These are phyloP conservation scores for Suhomyces choctaworum DNA, from an alignment of 1,139 yeast species.

Conservation along the genomic window DNA sequence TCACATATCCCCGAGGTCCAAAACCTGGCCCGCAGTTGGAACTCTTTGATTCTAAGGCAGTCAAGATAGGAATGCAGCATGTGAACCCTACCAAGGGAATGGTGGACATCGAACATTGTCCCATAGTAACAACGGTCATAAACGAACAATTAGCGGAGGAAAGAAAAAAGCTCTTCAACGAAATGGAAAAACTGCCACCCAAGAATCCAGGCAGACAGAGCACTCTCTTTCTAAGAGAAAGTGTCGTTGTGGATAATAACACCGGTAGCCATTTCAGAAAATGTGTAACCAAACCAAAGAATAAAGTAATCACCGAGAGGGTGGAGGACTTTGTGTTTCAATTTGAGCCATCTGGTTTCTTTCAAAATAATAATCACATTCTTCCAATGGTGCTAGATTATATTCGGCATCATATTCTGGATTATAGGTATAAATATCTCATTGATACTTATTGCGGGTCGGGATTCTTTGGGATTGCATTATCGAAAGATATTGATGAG, in stretches of 20 bases:
- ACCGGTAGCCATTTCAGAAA: slow-evolving; percentile 34
- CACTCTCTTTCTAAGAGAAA: slow-evolving; percentile 35
- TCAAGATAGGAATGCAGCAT: slow-evolving; percentile 36
- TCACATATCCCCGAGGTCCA: slow-evolving; percentile 17
- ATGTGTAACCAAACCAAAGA: slow-evolving; percentile 25
- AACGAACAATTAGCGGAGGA: slow-evolving; percentile 22
- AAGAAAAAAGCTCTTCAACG: slow-evolving; percentile 15
- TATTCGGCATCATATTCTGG: slow-evolving; percentile 27
- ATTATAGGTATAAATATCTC: slow-evolving; percentile 25
- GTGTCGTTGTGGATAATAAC: slow-evolving; percentile 30
- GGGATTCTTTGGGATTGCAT: slow-evolving; percentile 46
- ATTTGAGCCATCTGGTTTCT: slow-evolving; percentile 36
- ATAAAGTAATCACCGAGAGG: slow-evolving; percentile 31
- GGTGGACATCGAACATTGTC: slow-evolving; percentile 34
- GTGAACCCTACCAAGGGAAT: slow-evolving; percentile 23
- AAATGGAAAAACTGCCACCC: slow-evolving; percentile 5
- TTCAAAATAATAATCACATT: slow-evolving; percentile 38
- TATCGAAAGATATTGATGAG: slow-evolving; percentile 29
- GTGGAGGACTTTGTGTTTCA: slow-evolving; percentile 35
- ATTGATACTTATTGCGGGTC: slow-evolving; percentile 51
- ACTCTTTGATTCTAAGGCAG: not conserved
- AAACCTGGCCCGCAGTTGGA: slow-evolving; percentile 4
- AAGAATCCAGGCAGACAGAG: slow-evolving; percentile 13
- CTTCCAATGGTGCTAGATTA: slow-evolving; percentile 38
- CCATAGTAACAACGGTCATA: slow-evolving; percentile 31